These are phyloP conservation scores for Linum trigynum DNA, from an alignment of 345 rosid species.

Conservation along the genomic window DNA sequence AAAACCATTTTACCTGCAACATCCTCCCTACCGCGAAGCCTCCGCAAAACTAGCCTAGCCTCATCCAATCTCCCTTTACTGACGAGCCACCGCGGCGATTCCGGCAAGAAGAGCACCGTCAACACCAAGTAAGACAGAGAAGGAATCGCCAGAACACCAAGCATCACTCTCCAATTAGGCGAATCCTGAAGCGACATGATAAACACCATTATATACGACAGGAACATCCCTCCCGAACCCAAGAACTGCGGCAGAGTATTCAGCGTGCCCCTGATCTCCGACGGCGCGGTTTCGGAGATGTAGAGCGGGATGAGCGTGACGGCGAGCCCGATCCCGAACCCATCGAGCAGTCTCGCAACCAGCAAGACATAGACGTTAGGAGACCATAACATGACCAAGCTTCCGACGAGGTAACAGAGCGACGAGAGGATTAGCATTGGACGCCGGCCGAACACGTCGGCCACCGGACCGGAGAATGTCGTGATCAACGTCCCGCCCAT, in stretches of 20 bases:
- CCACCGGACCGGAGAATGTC: constrained; percentile 27
- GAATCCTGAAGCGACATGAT: constrained; percentile 30
- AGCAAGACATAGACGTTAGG: constrained; percentile 37
- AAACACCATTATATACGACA: constrained; percentile 34
- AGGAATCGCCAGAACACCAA: constrained; percentile 36
- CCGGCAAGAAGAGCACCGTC: constrained; percentile 33
- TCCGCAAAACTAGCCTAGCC: constrained; percentile 28
- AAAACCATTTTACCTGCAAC: constrained; percentile 25
- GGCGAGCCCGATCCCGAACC: constrained; percentile 38
- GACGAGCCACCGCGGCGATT: constrained; percentile 43
- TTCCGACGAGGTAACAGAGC: constrained; percentile 25
- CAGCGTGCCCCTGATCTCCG: constrained; percentile 36
- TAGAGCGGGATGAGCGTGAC: constrained; percentile 38
- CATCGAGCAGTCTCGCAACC: constrained; percentile 30
- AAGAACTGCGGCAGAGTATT: constrained; percentile 40
- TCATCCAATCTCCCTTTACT: constrained; percentile 35
- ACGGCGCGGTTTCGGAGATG: constrained; percentile 39
- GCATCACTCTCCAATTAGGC: constrained; percentile 45
- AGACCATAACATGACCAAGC: constrained; percentile 38
- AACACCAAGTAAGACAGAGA: constrained; percentile 21
- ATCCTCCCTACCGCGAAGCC: constrained; percentile 33
- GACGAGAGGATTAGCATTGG: constrained; percentile 36
- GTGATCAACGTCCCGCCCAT: constrained; percentile 37
- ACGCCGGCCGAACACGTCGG: constrained; percentile 32
- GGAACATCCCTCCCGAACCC: constrained; percentile 40